These are phyloP conservation scores for Dothiorella sarmentorum DNA, from an alignment of 2,329 filamentous ascomycete species.

Conservation along the genomic window DNA sequence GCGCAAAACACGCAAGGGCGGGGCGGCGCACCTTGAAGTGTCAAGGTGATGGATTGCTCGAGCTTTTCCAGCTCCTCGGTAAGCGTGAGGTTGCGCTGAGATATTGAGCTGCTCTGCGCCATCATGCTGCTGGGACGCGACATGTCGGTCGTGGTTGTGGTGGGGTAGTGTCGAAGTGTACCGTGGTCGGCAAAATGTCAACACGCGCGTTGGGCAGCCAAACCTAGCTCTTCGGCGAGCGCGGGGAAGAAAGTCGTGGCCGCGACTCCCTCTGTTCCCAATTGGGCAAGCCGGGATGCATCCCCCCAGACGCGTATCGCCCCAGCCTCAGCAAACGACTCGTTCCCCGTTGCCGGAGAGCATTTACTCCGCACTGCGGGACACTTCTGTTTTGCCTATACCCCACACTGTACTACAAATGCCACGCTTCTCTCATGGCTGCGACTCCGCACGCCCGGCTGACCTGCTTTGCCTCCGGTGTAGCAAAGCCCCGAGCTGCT, in stretches of 20 bases:
- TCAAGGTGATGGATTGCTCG: constrained; percentile 94
- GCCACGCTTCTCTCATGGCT: neutral
- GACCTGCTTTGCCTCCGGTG: neutral
- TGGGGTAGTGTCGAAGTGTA: neutral
- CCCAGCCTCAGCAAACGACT: neutral
- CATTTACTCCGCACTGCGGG: neutral
- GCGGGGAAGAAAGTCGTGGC: neutral
- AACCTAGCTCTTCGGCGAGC: neutral
- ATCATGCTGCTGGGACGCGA: constrained; percentile 16
- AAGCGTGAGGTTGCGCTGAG: constrained; percentile 64
- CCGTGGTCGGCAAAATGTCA: constrained; percentile 15
- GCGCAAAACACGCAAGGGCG: constrained; percentile 21
- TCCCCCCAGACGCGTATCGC: neutral
- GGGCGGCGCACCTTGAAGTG: constrained; percentile 70
- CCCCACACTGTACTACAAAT: constrained; percentile 10
- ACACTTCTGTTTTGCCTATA: neutral
- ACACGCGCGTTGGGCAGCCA: neutral
- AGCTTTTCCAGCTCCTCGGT: constrained; percentile 95
- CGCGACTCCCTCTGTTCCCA: neutral
- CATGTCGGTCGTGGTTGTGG: neutral
- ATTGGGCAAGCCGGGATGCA: neutral
- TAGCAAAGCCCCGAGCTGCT: neutral
- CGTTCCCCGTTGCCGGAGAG: neutral
- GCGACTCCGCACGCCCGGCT: constrained; percentile 13
- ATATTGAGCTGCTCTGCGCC: constrained; percentile 18